phyloP scores from a whole-genome alignment of 2,329 filamentous ascomycete genomes.

The Colletotrichum falcatum region DNA sequence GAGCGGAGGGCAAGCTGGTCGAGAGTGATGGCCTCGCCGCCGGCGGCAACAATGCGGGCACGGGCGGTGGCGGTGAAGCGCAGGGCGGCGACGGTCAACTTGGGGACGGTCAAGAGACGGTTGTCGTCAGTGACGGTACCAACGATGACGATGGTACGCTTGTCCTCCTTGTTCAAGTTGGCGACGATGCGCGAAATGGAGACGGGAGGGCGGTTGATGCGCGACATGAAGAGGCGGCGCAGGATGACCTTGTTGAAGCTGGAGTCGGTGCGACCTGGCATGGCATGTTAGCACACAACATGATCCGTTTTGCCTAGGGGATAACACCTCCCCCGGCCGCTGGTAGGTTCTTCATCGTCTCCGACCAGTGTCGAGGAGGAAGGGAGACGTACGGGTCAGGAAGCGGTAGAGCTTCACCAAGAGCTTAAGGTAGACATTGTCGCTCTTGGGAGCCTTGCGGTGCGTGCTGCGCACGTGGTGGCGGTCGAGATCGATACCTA shows the following conservation, averaged over 20 bases:
- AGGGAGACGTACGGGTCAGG: constrained; percentile 81
- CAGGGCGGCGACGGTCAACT: constrained; percentile 92
- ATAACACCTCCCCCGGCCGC: too few species aligned
- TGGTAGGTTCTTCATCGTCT: neutral
- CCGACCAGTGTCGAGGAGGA: neutral
- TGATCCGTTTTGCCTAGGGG: neutral
- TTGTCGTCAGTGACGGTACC: constrained; percentile 98
- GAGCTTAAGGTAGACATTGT: constrained; percentile 97
- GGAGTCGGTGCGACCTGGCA: constrained; percentile 89
- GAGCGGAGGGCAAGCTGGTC: constrained; percentile 97
- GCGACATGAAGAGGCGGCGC: constrained; percentile 97
- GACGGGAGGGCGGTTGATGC: constrained; percentile 96
- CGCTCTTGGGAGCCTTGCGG: constrained; percentile 96
- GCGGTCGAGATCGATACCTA: constrained; percentile 79
- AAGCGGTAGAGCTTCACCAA: constrained; percentile 99
- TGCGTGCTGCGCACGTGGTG: constrained; percentile 80
- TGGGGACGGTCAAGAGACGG: constrained; percentile 89
- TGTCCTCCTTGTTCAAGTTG: constrained; percentile 75
- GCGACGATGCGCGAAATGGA: constrained; percentile 90
- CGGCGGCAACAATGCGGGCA: constrained; percentile 91
- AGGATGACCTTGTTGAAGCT: constrained; percentile 99
- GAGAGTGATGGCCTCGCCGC: constrained; percentile 94
- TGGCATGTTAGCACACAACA: neutral
- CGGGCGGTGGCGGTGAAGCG: constrained; percentile 97
- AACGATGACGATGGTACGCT: constrained; percentile 93